phyloP scores from a whole-genome alignment of 805 yeast species.

The Saturnispora hagleri region DNA sequence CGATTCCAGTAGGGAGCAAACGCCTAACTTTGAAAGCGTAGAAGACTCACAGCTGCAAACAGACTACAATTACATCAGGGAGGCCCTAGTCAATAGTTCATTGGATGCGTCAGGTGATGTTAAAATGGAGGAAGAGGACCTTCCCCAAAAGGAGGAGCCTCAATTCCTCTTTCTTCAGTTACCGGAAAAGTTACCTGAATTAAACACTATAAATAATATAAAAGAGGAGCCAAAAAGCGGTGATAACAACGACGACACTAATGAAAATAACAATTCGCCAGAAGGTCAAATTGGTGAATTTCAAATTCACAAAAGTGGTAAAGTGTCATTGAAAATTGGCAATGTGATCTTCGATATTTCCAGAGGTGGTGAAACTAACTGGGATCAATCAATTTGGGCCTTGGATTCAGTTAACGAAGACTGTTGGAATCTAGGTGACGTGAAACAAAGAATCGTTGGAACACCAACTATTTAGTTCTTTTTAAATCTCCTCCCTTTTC shows the following conservation, averaged over 20 bases:
- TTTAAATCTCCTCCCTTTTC: background rate
- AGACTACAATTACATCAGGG: background rate
- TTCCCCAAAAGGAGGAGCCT: slow-evolving; percentile 12
- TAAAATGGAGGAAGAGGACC: slow-evolving; percentile 3
- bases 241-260: slow-evolving; percentile 6
- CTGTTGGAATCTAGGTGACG: slow-evolving; percentile 44
- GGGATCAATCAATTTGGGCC: slow-evolving; percentile 63
- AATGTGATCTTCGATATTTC: slow-evolving; percentile 57
- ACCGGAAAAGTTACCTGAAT: slow-evolving; percentile 6
- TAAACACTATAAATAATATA: background rate
- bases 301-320: slow-evolving; percentile 78
- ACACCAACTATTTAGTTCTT: slow-evolving; percentile 33
- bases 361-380: slow-evolving; percentile 58
- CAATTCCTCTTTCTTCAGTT: slow-evolving; percentile 1
- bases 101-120: slow-evolving; percentile 1
- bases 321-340: slow-evolving; percentile 65
- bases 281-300: slow-evolving; percentile 64
- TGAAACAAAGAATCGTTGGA: slow-evolving; percentile 47
- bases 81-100: background rate
- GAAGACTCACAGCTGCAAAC: background rate
- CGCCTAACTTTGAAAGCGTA: background rate
- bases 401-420: slow-evolving; percentile 30
- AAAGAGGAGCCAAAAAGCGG: slow-evolving; percentile 15
- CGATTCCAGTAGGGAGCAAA: background rate
- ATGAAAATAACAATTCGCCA: slow-evolving; percentile 7